Conservation (phyloP, 768 basidiomycete species). For the Pisolithus orientalis region DNA sequence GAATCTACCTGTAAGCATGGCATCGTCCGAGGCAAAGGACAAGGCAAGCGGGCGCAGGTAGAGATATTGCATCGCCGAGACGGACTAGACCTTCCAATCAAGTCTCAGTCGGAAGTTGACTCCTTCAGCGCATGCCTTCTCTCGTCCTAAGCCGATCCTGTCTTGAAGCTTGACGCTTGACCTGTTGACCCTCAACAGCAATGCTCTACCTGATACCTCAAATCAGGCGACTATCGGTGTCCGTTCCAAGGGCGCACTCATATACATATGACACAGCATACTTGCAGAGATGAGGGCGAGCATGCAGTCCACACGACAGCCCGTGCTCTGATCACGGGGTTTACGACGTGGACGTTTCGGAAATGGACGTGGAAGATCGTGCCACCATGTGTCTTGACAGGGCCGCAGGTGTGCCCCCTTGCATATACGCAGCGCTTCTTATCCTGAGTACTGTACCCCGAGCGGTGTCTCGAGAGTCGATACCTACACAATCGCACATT, state of each 20-base stretch:
- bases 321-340: constrained; percentile 28
- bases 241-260: constrained; percentile 42
- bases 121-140: too few relatives aligned
- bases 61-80: too few relatives aligned
- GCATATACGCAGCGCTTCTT: background rate
- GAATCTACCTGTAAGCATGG: too few relatives aligned
- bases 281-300: constrained; percentile 73
- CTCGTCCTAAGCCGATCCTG: too few relatives aligned
- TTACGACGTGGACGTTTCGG: constrained; percentile 46
- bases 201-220: constrained; percentile 37
- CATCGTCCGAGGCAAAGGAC: too few relatives aligned
- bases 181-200: constrained; percentile 21
- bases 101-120: too few relatives aligned
- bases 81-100: too few relatives aligned
- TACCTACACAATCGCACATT: constrained; percentile 69
- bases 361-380: constrained; percentile 32
- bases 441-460: constrained; percentile 15
- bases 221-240: constrained; percentile 51
- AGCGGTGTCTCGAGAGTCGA: constrained; percentile 32
- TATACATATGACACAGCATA: constrained; percentile 60
- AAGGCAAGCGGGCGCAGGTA: too few relatives aligned
- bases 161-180: too few relatives aligned
- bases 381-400: constrained; percentile 25
- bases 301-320: constrained; percentile 53
- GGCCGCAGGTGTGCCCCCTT: constrained; percentile 23